Base-by-base conservation (phyloP, 225 moss, liverwort and hornwort genomes). In the Climacium dendroides region DNA sequence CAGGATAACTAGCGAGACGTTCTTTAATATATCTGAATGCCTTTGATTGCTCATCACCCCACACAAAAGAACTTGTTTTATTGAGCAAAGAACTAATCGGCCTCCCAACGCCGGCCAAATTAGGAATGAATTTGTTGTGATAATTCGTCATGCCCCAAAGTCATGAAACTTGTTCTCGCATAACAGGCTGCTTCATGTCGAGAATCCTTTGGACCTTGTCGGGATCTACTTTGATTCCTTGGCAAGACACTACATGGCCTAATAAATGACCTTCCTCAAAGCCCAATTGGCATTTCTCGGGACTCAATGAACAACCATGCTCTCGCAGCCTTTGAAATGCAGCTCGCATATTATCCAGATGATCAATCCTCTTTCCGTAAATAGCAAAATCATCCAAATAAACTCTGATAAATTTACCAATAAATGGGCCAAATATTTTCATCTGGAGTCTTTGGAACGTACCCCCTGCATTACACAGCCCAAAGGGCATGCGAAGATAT, bases 351-450 rank as follows among this genome's bases (percentile, higher is more conserved):
- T 35, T 65, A 5, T 35, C 19, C 2, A 19, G 19, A 2, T 35
- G 35, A 1, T 35, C 0, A n/a, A 10, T 0, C 11, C 0, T 11
- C 35, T 35, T 1, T 6, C 34, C 5, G 6, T 65, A 35, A 0
- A 65, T 0, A 1, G 11, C 10, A 65, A 65, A 64, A 19, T 64
- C 35, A 19, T 65, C 35, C 5, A 65, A 35, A 65, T 35, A 65
- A 19, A 65, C 65, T 11, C 35, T 65, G 18, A 35, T 65, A 6
- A 65, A 19, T 6, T 65, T 65, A 1, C 35, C 35, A 19, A 65
- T 65, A 11, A 10, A 65, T 6, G 10, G 19, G 3, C 19, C 19
- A 6, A 35, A 65, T 34, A 65, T 35, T 11, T 65, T 65, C 10
- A 65, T 3, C 11, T 34, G 19, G 10, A 35, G 64, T 1, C 34